Base-by-base conservation (phyloP, 2,329 filamentous ascomycete genomes). In the Aspergillus sclerotialis region DNA sequence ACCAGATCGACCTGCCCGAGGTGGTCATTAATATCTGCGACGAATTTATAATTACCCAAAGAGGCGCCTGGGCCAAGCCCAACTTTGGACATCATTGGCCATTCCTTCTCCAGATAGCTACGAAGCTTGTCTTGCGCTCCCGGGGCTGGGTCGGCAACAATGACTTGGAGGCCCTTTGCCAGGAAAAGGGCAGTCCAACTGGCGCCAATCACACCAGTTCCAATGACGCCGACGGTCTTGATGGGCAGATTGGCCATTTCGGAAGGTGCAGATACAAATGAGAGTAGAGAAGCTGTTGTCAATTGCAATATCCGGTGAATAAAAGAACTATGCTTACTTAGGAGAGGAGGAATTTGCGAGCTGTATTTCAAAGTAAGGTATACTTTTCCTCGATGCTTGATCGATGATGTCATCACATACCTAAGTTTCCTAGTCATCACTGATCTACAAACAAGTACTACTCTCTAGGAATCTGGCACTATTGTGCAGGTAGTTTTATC, bases 131-230 rank as follows among this genome's bases (percentile, higher is more conserved):
- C 42, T 33, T 61, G 51, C 2, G 64, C 55, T 13, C 52, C 50
- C 9, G 55, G 48, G 5, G 57, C 60, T 32, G 64, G 61, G 36
- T 69, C 64, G n/a, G 59, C 63, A 12, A 61, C 59, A 4, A 62
- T 46, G n/a, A 68, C 65, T 12, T 47, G 45, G n/a, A 60, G 40
- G 13, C 61, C 61, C 30, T 55, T 51, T 4, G 61, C 50, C 0
- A 65, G 50, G 32, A 65, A 65, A 1, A 66, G 48, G 7, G 58
- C 59, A 2, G 63, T 58, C 64, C 66, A 69, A 8, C 56, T 61
- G 12, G 62, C 56, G 11, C 62, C 63, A 12, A 66, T 66, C 10
- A 58, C 50, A 4, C 63, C 61, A 17, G 51, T 56, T 7, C 61
- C 62, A 27, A 65, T 55, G 4, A 64, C 48, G 7, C 40, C 45